These are phyloP conservation scores for Austroboletus festivus DNA, from an alignment of 768 basidiomycete species.

Conservation along the genomic window DNA sequence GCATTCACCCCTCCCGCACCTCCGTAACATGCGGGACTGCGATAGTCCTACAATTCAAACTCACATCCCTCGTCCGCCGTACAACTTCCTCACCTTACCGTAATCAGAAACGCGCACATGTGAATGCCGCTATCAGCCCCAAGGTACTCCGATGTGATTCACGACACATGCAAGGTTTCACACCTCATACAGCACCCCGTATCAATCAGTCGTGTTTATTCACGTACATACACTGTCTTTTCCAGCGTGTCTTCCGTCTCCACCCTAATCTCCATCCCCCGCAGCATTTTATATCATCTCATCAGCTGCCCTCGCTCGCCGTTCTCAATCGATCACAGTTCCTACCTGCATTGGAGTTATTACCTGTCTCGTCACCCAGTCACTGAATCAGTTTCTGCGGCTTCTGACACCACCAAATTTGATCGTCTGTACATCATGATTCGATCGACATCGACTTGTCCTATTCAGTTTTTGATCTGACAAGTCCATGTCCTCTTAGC, in stretches of 20 bases:
- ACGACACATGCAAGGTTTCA: slow-evolving; percentile 32
- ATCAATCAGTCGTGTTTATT: slow-evolving; percentile 31
- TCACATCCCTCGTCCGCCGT: slow-evolving; percentile 20
- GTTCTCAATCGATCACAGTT: slow-evolving; percentile 15
- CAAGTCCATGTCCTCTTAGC: slow-evolving; percentile 22
- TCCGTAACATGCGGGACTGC: slow-evolving; percentile 20
- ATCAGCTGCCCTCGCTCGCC: slow-evolving; percentile 10
- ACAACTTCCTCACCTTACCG: slow-evolving; percentile 28
- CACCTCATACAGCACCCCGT: slow-evolving; percentile 36
- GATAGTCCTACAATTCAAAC: slow-evolving; percentile 17
- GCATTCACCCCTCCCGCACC: slow-evolving; percentile 5
- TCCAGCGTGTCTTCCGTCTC: slow-evolving; percentile 30
- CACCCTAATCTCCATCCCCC: slow-evolving; percentile 32
- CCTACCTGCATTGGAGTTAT: slow-evolving; percentile 7
- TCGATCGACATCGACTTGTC: slow-evolving; percentile 20
- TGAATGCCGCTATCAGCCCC: slow-evolving; percentile 32
- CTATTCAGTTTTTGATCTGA: slow-evolving; percentile 18
- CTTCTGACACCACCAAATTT: slow-evolving; percentile 27
- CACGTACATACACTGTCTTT: slow-evolving; percentile 33
- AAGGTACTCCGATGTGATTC: slow-evolving; percentile 27
- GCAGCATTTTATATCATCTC: slow-evolving; percentile 27
- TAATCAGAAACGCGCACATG: slow-evolving; percentile 35
- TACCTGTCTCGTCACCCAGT: slow-evolving; percentile 4
- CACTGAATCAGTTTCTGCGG: slow-evolving; percentile 17
- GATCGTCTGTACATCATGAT: slow-evolving; percentile 20